Conservation (phyloP, 495 filamentous ascomycete genomes). For the Darksidea phi region DNA sequence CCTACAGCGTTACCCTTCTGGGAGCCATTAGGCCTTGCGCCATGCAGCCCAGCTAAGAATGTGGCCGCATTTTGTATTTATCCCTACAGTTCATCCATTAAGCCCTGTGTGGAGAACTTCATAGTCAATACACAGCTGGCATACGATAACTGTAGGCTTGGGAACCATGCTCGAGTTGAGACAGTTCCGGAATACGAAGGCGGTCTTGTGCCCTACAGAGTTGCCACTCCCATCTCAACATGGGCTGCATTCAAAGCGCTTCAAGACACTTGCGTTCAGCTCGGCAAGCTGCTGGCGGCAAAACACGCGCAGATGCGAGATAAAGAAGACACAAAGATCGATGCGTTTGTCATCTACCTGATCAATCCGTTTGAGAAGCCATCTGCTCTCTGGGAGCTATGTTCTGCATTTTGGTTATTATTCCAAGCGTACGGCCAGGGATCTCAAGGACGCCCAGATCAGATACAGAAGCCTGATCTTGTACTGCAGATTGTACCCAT, state of each 20-base stretch:
- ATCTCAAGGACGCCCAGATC: constrained; percentile 45
- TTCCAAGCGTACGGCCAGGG: constrained; percentile 65
- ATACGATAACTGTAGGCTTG: constrained; percentile 80
- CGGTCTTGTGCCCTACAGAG: constrained; percentile 59
- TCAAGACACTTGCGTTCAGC: constrained; percentile 30
- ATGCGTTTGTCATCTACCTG: constrained; percentile 74
- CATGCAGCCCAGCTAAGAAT: constrained; percentile 75
- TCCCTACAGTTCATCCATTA: constrained; percentile 59
- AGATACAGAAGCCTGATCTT: constrained; percentile 53
- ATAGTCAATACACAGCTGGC: constrained; percentile 66
- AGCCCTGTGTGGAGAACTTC: constrained; percentile 64
- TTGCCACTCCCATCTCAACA: constrained; percentile 22
- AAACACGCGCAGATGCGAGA: constrained; percentile 37
- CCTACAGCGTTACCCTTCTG: constrained; percentile 82
- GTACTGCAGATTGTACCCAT: constrained; percentile 81
- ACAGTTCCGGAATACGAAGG: constrained; percentile 52
- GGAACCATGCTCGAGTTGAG: constrained; percentile 62
- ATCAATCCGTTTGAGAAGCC: constrained; percentile 70
- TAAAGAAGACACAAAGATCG: constrained; percentile 52
- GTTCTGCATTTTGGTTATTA: constrained; percentile 72
- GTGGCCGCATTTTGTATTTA: constrained; percentile 78
- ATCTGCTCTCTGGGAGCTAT: constrained; percentile 69
- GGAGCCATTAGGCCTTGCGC: constrained; percentile 83
- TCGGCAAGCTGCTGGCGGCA: constrained; percentile 28
- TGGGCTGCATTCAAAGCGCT: constrained; percentile 24